Evolutionary conservation across 768 basidiomycete species (phyloP), one percentile per base, ranked within the genome.

Genomic region (Pleurotus tuoliensis): DNA sequence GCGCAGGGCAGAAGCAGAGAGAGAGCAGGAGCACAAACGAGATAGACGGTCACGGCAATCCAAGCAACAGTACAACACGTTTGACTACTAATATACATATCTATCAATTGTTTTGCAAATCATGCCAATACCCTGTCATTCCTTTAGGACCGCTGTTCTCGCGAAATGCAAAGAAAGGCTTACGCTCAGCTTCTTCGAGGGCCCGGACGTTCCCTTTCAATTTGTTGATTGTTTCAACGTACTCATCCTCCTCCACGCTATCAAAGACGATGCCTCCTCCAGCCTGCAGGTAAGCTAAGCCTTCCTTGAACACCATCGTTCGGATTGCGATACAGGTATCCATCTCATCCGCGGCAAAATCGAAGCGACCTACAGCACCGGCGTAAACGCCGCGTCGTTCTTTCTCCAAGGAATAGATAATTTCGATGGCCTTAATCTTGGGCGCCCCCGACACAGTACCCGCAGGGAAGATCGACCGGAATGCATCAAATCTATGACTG

Each of bases 291-390:
- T 98, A 98, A 18, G 84, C 92, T 16, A 85, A 77, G 2, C 94
- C 94, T 62, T 94, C 82, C 72, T 97, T 98, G 79, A 97, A 98
- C 1, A 87, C 83, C 93, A 98, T 98, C 4, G 95, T 98, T 30
- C 97, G 85, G 64, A 99, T 98, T 4, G 97, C 96, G 64, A 99
- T 99, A 73, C 96, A 98, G 0, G 93, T 97, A 69, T 99, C 97
- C 90, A 98, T 93, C 66, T 88, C 88, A 68, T 98, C 92, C 22
- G 83, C 77, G 2, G 93, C 91, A 71, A 98, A 98, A 71, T 98
- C 95, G 69, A 95, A 98, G 52, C 94, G 86, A n/a, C 97, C 97
- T 13, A 98, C 94, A 2, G 93, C 97, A 27, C 97, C 97, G 5
- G 94, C 97, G 63, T 99, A 99, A 13, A 98, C 88, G 22, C 95